Base-by-base conservation (phyloP, 495 filamentous ascomycete species). In the Mycothermus thermophilus region DNA sequence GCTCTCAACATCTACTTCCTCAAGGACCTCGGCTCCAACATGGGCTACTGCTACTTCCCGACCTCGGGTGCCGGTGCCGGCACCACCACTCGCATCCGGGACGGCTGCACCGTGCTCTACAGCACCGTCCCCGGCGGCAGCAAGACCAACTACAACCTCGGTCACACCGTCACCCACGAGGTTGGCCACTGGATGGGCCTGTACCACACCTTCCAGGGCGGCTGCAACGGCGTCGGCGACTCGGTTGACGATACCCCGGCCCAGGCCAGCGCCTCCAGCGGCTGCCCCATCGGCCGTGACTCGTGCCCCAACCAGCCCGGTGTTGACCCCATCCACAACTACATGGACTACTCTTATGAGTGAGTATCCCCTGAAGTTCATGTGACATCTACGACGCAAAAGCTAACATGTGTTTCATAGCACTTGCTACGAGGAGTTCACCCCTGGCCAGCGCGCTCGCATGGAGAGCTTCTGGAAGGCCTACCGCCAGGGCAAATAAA, bases 1-100 rank as follows among this genome's bases (percentile, higher is more conserved):
- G 57, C 64, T 18, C 68, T 79, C 39, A 80, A 80, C 56, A 37
- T 80, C 33, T 80, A 77, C 60, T 75, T 78, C 63, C 63, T 72
- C 35, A 63, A 60, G 27, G 53, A 66, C 32, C 48, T 69, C 9
- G 59, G 53, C 31, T 60, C 58, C 37, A 51, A 60, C 41, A 60
- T 80, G 5, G 74, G 76, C 0, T 69, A 71, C 44, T 78, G 73
- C 63, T 70, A 64, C 47, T 66, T 62, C 50, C 69, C 49, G 28
- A 59, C 35, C 43, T 42, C 33, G 25, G n/a, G n/a, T n/a, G 59
- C 35, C 35, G 26, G 41, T 9, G 8, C 25, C 3, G 51, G 62
- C 28, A 59, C 60, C 11, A 41, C 46, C 8, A 41, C 46, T 29
- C 69, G 71, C 48, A 48, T 50, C 46, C 36, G 44, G 33, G 77